phyloP scores from a whole-genome alignment of 2,329 filamentous ascomycete genomes.

The Diaporthe eres region DNA sequence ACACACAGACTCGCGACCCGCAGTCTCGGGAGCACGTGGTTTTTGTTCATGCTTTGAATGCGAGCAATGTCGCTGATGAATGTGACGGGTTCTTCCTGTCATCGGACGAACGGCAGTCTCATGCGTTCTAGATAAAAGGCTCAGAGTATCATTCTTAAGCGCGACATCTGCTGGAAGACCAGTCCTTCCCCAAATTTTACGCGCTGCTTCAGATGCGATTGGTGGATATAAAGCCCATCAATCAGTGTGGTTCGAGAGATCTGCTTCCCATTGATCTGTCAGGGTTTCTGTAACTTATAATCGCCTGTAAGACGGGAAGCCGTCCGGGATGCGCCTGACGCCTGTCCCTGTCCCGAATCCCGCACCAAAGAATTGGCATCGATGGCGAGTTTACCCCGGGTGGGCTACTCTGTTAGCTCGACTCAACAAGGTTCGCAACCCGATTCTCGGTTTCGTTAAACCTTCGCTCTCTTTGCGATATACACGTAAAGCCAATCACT shows the following conservation, averaged over 20 bases:
- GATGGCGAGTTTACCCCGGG: neutral
- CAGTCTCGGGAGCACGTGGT: too few relatives aligned
- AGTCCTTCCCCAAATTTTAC: neutral
- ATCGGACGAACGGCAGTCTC: constrained; percentile 23
- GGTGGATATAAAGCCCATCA: constrained; percentile 16
- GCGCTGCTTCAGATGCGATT: constrained; percentile 14
- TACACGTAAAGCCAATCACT: neutral
- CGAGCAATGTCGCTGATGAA: neutral
- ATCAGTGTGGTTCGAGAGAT: neutral
- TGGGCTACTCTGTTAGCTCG: neutral
- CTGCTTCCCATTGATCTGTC: neutral
- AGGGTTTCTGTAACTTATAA: constrained; percentile 26
- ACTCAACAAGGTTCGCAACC: constrained; percentile 20
- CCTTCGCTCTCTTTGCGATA: neutral
- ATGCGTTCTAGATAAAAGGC: neutral
- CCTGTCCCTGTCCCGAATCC: constrained; percentile 18
- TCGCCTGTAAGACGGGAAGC: constrained; percentile 2
- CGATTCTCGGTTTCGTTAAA: constrained; percentile 7
- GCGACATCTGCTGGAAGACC: neutral
- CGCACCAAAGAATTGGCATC: constrained; percentile 25
- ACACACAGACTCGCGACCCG: neutral
- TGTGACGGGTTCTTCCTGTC: too few relatives aligned
- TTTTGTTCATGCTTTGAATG: neutral
- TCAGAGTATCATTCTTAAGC: neutral
- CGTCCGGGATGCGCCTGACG: neutral